Conservation (phyloP, 352 stramenopile species). For the Phytophthora vignae region DNA sequence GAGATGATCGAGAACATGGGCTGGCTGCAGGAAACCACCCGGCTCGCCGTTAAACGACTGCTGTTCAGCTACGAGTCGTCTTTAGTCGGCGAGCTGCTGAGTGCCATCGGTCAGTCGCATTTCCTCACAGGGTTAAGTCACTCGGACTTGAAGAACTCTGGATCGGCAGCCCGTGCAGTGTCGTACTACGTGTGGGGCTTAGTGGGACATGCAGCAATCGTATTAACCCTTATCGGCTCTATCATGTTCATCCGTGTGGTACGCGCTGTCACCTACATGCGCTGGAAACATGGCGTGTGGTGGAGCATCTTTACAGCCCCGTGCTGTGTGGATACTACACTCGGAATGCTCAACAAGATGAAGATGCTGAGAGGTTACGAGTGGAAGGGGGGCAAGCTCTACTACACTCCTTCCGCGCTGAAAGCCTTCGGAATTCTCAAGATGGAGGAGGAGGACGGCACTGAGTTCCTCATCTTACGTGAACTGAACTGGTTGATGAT, state of each 20-base stretch:
- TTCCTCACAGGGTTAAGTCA: constrained; percentile 27
- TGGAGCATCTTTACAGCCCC: background rate
- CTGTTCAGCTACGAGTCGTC: constrained; percentile 35
- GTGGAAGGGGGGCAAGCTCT: constrained; percentile 1
- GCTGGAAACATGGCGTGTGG: background rate
- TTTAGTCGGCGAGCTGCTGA: constrained; percentile 25
- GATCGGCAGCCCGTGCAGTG: background rate
- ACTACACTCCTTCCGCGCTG: background rate
- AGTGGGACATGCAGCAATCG: background rate
- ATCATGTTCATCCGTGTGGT: background rate
- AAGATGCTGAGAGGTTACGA: background rate
- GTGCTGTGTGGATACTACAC: background rate
- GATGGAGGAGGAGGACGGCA: constrained; percentile 3
- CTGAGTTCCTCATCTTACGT: constrained; percentile 18
- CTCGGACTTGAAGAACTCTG: constrained; percentile 1
- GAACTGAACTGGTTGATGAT: constrained; percentile 18
- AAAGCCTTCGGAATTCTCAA: background rate
- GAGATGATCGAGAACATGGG: constrained; percentile 35
- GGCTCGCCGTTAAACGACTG: constrained; percentile 19
- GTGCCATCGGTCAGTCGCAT: constrained; percentile 9
- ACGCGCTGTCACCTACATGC: background rate
- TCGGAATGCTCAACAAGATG: background rate
- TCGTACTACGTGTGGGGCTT: constrained; percentile 1
- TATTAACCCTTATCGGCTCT: background rate
- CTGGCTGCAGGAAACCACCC: constrained; percentile 12